phyloP scores from a whole-genome alignment of 805 yeast species.

The Isabelozyma gotoi region DNA sequence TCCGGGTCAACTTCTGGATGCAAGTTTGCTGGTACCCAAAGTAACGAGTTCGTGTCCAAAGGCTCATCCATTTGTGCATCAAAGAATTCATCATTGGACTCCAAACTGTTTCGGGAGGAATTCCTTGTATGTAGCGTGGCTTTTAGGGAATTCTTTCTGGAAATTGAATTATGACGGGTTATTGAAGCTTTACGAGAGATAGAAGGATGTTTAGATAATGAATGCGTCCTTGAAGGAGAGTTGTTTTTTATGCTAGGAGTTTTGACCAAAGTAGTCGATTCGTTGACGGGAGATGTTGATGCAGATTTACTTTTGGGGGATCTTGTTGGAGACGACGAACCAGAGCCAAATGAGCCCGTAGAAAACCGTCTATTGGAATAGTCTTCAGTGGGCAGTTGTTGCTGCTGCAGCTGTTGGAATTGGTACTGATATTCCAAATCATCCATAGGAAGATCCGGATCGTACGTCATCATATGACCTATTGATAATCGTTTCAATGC shows the following conservation, averaged over 20 bases:
- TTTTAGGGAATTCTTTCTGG: slow-evolving; percentile 8
- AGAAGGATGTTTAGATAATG: slow-evolving; percentile 1
- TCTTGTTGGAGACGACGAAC: neutral
- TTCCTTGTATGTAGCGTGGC: neutral
- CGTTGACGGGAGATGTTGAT: slow-evolving; percentile 5
- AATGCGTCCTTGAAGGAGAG: neutral
- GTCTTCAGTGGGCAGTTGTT: slow-evolving; percentile 3
- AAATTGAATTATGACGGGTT: neutral
- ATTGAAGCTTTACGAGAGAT: neutral
- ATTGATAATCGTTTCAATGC: slow-evolving; percentile 73
- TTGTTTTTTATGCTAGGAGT: neutral
- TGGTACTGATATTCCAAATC: slow-evolving; percentile 26
- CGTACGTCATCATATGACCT: slow-evolving; percentile 58
- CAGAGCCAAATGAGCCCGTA: slow-evolving; percentile 1
- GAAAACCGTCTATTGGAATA: slow-evolving; percentile 1
- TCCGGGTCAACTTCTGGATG: slow-evolving; percentile 97
- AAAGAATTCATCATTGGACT: slow-evolving; percentile 11
- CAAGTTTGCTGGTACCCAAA: slow-evolving; percentile 95
- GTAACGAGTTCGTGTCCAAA: slow-evolving; percentile 44
- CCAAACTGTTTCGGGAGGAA: slow-evolving; percentile 2
- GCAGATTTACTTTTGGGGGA: slow-evolving; percentile 5
- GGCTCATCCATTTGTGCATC: slow-evolving; percentile 21
- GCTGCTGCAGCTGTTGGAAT: slow-evolving; percentile 12
- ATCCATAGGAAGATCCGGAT: slow-evolving; percentile 67
- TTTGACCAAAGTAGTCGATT: neutral